Evolutionary conservation across 768 basidiomycete species (phyloP).

Genomic region (Boletus vermiculosoides): DNA sequence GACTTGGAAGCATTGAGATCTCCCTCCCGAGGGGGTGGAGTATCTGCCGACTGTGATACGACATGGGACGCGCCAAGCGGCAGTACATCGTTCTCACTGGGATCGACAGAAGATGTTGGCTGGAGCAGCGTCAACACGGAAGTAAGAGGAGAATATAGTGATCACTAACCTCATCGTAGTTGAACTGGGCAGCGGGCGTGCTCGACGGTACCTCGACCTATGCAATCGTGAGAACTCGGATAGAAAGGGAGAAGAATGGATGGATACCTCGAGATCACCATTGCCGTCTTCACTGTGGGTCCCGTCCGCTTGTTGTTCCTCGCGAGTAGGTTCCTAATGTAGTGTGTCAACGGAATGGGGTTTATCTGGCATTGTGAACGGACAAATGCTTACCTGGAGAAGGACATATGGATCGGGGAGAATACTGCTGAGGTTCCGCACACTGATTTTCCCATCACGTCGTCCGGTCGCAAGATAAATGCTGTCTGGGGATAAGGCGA

Average conservation of each 20-base stretch:
- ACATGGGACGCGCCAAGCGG: too few species aligned
- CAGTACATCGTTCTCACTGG: neutral
- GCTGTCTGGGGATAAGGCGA: too few species aligned
- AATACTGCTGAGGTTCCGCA: too few species aligned
- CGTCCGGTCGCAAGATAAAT: too few species aligned
- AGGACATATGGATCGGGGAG: too few species aligned
- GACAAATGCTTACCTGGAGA: too few species aligned
- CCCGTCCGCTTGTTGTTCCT: too few species aligned
- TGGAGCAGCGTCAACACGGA: neutral
- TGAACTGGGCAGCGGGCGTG: neutral
- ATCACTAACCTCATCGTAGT: neutral
- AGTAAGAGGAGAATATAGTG: neutral
- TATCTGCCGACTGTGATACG: too few species aligned
- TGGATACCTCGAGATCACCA: neutral
- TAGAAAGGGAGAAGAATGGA: neutral
- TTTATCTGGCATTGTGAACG: too few species aligned
- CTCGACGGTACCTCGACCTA: neutral
- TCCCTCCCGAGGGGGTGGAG: too few species aligned
- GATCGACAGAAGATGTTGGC: neutral
- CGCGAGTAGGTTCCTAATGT: neutral
- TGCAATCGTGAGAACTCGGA: neutral
- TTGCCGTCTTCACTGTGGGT: too few species aligned
- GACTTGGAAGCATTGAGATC: neutral
- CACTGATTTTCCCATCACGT: too few species aligned
- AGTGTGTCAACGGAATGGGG: neutral